phyloP scores from a whole-genome alignment of 116 monocot species.

The Dioscorea cayenensis region DNA sequence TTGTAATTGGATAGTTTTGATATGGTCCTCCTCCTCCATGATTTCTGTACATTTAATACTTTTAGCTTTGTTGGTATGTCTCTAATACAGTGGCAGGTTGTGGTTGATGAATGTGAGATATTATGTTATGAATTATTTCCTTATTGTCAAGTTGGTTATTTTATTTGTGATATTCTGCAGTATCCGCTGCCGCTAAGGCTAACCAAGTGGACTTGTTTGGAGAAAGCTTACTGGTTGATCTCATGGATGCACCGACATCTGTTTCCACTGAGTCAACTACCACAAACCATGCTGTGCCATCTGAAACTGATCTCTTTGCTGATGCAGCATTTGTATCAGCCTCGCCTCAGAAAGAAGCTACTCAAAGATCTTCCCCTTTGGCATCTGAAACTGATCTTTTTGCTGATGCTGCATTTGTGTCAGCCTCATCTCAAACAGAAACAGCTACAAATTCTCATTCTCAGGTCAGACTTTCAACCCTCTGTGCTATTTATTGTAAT shows the following conservation, averaged over 20 bases:
- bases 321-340: neutral
- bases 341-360: neutral
- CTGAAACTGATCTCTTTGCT: conserved; percentile 3
- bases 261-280: conserved; percentile 19
- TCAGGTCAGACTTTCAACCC: conserved; percentile 1
- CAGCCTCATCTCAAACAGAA: neutral
- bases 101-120: too few relatives aligned
- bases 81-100: too few relatives aligned
- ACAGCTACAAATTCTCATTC: neutral
- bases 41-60: too few relatives aligned
- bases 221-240: conserved; percentile 8
- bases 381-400: neutral
- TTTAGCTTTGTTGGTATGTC: too few relatives aligned
- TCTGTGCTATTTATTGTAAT: neutral
- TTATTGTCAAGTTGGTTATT: neutral
- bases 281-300: conserved; percentile 6
- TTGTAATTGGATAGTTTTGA: too few relatives aligned
- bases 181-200: neutral
- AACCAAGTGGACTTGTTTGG: conserved; percentile 11
- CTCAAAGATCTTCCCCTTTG: neutral
- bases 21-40: too few relatives aligned
- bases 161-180: neutral
- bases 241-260: conserved; percentile 57
- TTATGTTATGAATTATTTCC: too few relatives aligned
- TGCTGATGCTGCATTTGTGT: conserved; percentile 2